phyloP scores from a whole-genome alignment of 192 early-diverging fungal species.

The Coemansia sp. region DNA sequence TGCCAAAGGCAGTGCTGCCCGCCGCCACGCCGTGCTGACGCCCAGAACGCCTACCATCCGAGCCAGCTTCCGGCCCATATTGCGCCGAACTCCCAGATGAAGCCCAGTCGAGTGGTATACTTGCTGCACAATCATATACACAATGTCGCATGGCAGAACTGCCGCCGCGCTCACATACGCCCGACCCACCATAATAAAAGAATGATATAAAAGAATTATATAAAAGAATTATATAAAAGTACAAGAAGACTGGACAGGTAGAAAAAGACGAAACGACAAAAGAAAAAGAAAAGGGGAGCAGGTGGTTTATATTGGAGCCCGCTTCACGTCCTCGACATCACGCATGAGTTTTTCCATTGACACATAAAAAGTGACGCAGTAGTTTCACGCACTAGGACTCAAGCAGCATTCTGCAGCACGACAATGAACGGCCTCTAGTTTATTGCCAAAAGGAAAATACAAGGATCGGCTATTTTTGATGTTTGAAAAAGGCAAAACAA shows the following conservation, averaged over 20 bases:
- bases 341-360: neutral
- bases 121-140: slow-evolving; percentile 14
- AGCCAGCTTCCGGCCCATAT: neutral
- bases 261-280: neutral
- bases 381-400: neutral
- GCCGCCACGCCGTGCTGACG: slow-evolving; percentile 17
- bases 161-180: neutral
- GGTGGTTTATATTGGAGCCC: neutral
- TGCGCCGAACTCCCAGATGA: neutral
- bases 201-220: neutral
- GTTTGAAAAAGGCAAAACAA: too few relatives aligned
- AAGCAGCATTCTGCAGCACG: too few relatives aligned
- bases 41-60: neutral
- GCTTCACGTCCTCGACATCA: neutral
- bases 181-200: neutral
- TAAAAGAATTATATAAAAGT: neutral
- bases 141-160: slow-evolving; percentile 9
- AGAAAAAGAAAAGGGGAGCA: neutral
- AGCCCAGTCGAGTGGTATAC: neutral
- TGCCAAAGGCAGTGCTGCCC: slow-evolving; percentile 11
- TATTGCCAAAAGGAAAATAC: neutral
- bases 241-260: too few relatives aligned
- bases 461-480: too few relatives aligned
- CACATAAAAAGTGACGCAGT: neutral
- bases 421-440: neutral